Evolutionary conservation across 106 monocot genomes (phyloP), one percentile per base, ranked within the genome.

Genomic region (Cymbidium sinense): DNA sequence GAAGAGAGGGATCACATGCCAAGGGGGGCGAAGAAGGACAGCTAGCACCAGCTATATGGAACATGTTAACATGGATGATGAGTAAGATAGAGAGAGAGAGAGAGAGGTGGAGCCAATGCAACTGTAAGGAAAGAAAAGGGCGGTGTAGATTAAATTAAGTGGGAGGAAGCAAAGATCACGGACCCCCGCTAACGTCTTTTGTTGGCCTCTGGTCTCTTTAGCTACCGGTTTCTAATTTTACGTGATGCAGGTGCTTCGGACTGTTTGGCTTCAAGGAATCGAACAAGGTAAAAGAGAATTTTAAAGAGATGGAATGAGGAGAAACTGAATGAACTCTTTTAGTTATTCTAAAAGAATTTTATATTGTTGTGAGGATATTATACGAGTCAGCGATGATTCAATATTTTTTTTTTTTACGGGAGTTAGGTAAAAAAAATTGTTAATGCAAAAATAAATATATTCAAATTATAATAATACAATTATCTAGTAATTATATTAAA

Each of bases 11-110:
- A 74, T 71, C 71, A 71, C 71, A 71, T 71, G 71, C 37, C n/a
- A 18, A 71, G 21, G 20, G 69, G 71, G 37, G 37, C 5, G 34
- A 33, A 37, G 71, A 71, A 23, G 29, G 37, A 71, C 37, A 71
- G 71, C 71, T 71, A 39, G 71, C 37, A 21, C 71, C 71, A 71
- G 71, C 71, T 71, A 71, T 71, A 21, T 67, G 61, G 69, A 19
- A 71, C 71, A 71, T 71, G 37, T 6, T 33, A 71, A 37, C n/a
- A 37, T 71, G 71, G 71, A 43, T 2, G 74, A 44, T 23, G 44
- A 73, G 73, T 43, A 11, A 25, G 36, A 70, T 35, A 70, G 18
- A 21, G 36, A 36, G 71, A 36, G 37, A 71, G 71, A 36, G 69
- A 69, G 29, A 69, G 67, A 12, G 2, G 15, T 1, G 18, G 33